A percentile compares a stretch with the other conserved stretches of the same genome.
Evolutionary conservation across 2,329 filamentous ascomycete species (phyloP).

Genomic region (Truncatella angustata): DNA sequence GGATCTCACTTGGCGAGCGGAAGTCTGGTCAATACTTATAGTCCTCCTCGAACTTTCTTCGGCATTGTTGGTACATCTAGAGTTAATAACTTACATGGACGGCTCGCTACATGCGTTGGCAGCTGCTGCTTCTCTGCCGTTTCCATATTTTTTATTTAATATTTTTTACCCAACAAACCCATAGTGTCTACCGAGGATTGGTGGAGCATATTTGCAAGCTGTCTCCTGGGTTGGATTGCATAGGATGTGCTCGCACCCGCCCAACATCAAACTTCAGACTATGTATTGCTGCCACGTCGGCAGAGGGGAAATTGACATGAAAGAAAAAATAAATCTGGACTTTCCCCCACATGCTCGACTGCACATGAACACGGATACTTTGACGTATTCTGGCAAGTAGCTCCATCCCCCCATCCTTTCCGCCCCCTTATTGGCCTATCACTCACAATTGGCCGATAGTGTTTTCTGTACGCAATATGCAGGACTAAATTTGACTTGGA

Average conservation of each 20-base stretch:
- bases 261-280: slow-evolving; percentile 14
- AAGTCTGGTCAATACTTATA: slow-evolving; percentile 25
- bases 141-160: too few species aligned
- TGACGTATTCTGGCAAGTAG: neutral
- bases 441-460: neutral
- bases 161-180: slow-evolving; percentile 23
- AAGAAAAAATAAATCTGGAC: slow-evolving; percentile 24
- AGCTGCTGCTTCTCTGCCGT: slow-evolving; percentile 25
- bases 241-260: slow-evolving; percentile 18
- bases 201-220: slow-evolving; percentile 28
- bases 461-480: slow-evolving; percentile 8
- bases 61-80: slow-evolving; percentile 11
- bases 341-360: slow-evolving; percentile 27
- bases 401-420: slow-evolving; percentile 1
- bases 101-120: slow-evolving; percentile 20
- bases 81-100: slow-evolving; percentile 11
- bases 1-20: neutral
- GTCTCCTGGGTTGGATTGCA: slow-evolving; percentile 31
- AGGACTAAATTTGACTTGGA: neutral
- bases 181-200: slow-evolving; percentile 21
- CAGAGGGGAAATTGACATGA: slow-evolving; percentile 23
- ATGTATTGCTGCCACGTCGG: slow-evolving; percentile 33
- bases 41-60: slow-evolving; percentile 11
- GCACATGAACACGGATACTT: slow-evolving; percentile 16
- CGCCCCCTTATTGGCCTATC: slow-evolving; percentile 4